Conservation (phyloP, 179 eudicot genomes). For the Silene vulgaris region DNA sequence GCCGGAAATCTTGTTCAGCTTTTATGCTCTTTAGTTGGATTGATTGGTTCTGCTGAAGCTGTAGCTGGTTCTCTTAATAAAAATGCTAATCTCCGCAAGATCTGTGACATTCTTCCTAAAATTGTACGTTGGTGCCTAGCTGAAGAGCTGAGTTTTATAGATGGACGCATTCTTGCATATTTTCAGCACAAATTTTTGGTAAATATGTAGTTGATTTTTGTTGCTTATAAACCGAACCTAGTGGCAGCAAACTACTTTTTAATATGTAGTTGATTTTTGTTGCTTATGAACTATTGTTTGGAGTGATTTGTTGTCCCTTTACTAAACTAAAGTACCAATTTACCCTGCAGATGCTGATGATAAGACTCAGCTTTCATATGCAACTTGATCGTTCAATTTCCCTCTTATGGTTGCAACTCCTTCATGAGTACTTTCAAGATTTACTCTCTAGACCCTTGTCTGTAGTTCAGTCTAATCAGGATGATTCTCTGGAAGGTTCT, state of each 20-base stretch:
- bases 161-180: constrained; percentile 40
- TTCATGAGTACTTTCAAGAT: constrained; percentile 53
- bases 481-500: constrained; percentile 58
- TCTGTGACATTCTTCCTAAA: constrained; percentile 45
- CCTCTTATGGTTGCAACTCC: constrained; percentile 54
- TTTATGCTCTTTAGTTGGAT: constrained; percentile 52
- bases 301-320: background rate
- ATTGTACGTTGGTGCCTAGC: constrained; percentile 46
- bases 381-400: constrained; percentile 33
- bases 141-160: constrained; percentile 25
- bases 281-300: background rate
- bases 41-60: constrained; percentile 27
- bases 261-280: constrained; percentile 6
- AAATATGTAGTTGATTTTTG: constrained; percentile 19
- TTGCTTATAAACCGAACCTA: background rate
- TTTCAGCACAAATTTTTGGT: constrained; percentile 86
- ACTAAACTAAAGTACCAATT: background rate
- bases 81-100: constrained; percentile 29
- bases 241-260: no score
- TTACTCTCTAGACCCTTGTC: constrained; percentile 47
- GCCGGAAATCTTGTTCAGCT: constrained; percentile 64
- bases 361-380: constrained; percentile 50
- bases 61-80: constrained; percentile 24
- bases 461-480: constrained; percentile 26
- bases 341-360: constrained; percentile 66